Conservation (phyloP, 2,329 filamentous ascomycete species). For the Pseudocercospora crystallina region DNA sequence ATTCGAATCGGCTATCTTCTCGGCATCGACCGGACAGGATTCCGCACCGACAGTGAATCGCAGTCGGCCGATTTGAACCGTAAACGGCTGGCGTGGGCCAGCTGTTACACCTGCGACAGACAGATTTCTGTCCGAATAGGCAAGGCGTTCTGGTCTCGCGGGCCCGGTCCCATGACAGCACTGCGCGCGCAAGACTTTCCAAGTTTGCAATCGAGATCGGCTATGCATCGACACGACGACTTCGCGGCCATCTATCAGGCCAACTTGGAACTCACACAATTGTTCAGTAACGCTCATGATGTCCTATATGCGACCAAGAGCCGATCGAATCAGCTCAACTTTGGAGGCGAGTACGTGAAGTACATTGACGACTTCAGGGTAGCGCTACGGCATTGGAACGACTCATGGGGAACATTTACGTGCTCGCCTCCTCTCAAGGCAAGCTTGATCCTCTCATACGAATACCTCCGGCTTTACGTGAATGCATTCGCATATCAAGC, state of each 20-base stretch:
- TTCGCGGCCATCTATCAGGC: slow-evolving; percentile 36
- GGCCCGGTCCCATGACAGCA: slow-evolving; percentile 35
- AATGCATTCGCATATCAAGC: slow-evolving; percentile 66
- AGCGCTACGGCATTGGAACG: slow-evolving; percentile 34
- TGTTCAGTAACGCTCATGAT: slow-evolving; percentile 38
- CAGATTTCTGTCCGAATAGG: slow-evolving; percentile 36
- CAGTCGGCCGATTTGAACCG: slow-evolving; percentile 32
- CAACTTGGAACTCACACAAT: slow-evolving; percentile 36
- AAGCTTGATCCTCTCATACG: slow-evolving; percentile 61
- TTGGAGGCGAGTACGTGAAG: slow-evolving; percentile 37
- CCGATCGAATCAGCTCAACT: slow-evolving; percentile 34
- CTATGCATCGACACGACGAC: slow-evolving; percentile 27
- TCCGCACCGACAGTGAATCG: slow-evolving; percentile 30
- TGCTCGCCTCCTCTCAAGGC: slow-evolving; percentile 58
- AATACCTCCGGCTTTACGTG: slow-evolving; percentile 65
- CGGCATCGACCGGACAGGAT: slow-evolving; percentile 35
- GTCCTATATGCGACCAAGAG: slow-evolving; percentile 36
- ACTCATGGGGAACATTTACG: slow-evolving; percentile 32
- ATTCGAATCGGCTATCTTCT: slow-evolving; percentile 37
- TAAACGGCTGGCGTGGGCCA: slow-evolving; percentile 35
- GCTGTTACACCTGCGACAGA: slow-evolving; percentile 36
- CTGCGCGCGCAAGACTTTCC: slow-evolving; percentile 34
- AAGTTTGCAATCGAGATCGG: slow-evolving; percentile 26
- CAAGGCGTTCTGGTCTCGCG: slow-evolving; percentile 37
- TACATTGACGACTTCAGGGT: slow-evolving; percentile 38